phyloP scores from a whole-genome alignment of 768 basidiomycete species.

The Roridomyces roridus region DNA sequence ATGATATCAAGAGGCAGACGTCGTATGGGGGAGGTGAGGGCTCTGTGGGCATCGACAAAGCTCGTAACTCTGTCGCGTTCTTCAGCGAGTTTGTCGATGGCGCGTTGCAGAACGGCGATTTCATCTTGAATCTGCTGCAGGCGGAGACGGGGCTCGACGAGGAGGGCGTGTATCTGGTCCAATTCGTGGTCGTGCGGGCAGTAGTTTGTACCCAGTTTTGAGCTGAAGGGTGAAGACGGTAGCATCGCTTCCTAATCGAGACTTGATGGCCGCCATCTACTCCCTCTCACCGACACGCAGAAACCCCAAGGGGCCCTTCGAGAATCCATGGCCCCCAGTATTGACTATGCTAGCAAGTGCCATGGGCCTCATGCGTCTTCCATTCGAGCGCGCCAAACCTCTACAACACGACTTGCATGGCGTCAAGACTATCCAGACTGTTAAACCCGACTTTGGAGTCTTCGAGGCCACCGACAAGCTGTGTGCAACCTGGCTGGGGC shows the following conservation, averaged over 20 bases:
- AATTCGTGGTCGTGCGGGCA: conserved; percentile 2
- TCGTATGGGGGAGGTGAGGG: conserved; percentile 30
- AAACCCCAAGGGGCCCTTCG: conserved; percentile 8
- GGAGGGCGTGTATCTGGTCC: background rate
- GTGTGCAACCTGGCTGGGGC: conserved; percentile 44
- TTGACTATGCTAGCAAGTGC: conserved; percentile 23
- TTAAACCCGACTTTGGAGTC: conserved; percentile 16
- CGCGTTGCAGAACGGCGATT: background rate
- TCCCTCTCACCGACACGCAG: conserved; percentile 12
- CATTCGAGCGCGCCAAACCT: conserved; percentile 19
- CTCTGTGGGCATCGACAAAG: conserved; percentile 27
- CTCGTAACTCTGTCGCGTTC: background rate
- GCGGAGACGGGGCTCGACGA: background rate
- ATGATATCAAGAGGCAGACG: conserved; percentile 32
- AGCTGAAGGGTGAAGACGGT: conserved; percentile 5
- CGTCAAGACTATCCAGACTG: conserved; percentile 22
- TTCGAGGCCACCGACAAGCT: conserved; percentile 17
- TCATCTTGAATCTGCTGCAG: conserved; percentile 6
- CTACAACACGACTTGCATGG: conserved; percentile 17
- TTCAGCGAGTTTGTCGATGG: conserved; percentile 4
- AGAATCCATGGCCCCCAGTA: conserved; percentile 26
- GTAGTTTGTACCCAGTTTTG: conserved; percentile 14
- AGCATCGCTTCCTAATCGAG: background rate
- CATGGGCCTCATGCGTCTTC: conserved; percentile 17
- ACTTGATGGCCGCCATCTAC: conserved; percentile 18